phyloP scores from a whole-genome alignment of 108 stramenopile genomes.

The Ochromonas danica region DNA sequence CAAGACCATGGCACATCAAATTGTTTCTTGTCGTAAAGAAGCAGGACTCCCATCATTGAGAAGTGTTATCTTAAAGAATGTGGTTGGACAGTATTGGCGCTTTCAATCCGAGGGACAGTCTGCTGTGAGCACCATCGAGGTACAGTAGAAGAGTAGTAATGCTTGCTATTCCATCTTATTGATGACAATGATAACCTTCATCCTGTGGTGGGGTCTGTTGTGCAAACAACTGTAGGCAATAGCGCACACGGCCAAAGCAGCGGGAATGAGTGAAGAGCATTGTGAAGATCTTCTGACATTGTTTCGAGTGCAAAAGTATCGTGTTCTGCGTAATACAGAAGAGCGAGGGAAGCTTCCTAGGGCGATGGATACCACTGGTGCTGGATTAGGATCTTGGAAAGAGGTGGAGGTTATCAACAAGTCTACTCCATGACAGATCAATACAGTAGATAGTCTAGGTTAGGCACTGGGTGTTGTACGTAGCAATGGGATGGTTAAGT shows the following conservation, averaged over 20 bases:
- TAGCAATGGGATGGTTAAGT: not conserved
- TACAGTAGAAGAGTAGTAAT: too few relatives aligned
- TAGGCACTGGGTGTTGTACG: too few relatives aligned
- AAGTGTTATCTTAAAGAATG: not conserved
- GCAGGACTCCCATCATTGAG: not conserved
- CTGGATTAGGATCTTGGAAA: slow-evolving; percentile 8
- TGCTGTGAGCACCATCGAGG: not conserved
- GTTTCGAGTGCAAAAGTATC: slow-evolving; percentile 9
- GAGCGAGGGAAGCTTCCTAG: not conserved
- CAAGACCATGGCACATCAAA: slow-evolving; percentile 8
- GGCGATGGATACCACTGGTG: not conserved
- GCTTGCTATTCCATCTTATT: too few relatives aligned
- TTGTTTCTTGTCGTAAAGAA: not conserved
- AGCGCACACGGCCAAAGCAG: not conserved
- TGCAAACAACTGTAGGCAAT: too few relatives aligned
- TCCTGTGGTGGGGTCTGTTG: too few relatives aligned
- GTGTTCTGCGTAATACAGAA: not conserved
- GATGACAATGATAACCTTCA: too few relatives aligned
- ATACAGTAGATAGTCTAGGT: too few relatives aligned
- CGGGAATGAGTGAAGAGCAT: not conserved
- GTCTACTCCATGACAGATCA: too few relatives aligned
- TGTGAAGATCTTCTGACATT: not conserved
- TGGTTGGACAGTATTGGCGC: slow-evolving; percentile 11
- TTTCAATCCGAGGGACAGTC: slow-evolving; percentile 19
- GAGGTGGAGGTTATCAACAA: not conserved